A percentile compares a stretch with the other conserved stretches of the same genome.
phyloP scores from a whole-genome alignment of 2,329 filamentous ascomycete genomes.

The Neonectria ditissima region DNA sequence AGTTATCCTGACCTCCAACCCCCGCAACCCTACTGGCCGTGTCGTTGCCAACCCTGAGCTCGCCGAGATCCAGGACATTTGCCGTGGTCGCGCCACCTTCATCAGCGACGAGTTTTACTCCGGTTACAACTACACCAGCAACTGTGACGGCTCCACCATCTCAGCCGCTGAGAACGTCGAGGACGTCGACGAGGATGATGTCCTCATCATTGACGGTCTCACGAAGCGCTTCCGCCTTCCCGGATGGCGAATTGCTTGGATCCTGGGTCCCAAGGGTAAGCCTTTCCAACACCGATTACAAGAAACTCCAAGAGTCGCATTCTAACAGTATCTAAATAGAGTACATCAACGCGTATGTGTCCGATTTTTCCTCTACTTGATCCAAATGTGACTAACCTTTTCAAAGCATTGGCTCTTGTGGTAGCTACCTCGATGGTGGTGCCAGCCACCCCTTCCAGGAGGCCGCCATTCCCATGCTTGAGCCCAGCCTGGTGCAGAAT shows the following conservation, averaged over 20 bases:
- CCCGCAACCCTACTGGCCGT: slow-evolving; percentile 91
- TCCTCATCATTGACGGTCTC: slow-evolving; percentile 93
- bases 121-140: slow-evolving; percentile 93
- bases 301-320: not conserved
- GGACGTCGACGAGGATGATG: slow-evolving; percentile 90
- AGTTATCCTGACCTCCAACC: slow-evolving; percentile 95
- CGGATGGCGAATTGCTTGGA: slow-evolving; percentile 97
- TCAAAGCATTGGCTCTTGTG: slow-evolving; percentile 81
- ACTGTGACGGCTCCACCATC: slow-evolving; percentile 91
- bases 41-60: slow-evolving; percentile 88
- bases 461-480: slow-evolving; percentile 92
- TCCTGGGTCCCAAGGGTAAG: slow-evolving; percentile 84
- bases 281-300: not conserved
- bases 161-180: slow-evolving; percentile 90
- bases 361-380: not conserved
- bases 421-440: slow-evolving; percentile 93
- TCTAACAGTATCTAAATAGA: slow-evolving; percentile 59
- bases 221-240: slow-evolving; percentile 97
- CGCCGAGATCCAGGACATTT: slow-evolving; percentile 91
- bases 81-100: slow-evolving; percentile 88
- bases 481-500: slow-evolving; percentile 79
- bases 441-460: slow-evolving; percentile 97
- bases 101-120: slow-evolving; percentile 98
- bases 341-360: slow-evolving; percentile 82
- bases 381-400: slow-evolving; percentile 31